Evolutionary conservation across 1,284 basidiomycete species (phyloP), one percentile per base, ranked within the genome.

Genomic region (Ceratobasidium sp.): DNA sequence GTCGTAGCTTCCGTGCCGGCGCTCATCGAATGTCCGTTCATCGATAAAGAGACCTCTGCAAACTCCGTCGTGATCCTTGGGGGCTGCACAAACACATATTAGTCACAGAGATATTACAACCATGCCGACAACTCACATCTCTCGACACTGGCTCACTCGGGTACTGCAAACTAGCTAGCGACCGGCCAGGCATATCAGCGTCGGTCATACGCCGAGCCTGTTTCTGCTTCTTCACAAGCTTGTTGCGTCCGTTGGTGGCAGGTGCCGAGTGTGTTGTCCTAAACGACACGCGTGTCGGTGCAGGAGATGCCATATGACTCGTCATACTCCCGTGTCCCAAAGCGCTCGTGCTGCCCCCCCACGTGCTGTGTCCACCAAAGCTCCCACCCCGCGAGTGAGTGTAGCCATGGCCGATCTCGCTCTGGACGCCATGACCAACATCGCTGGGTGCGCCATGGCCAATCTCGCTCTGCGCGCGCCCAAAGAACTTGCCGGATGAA

Each of bases 51-150:
- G 2, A 23, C 23, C 10, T 55, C 36, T 26, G 32, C 36, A 69
- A 69, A 69, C 52, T 69, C 43, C 23, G 64, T 69, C 26, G 64
- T 69, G 16, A 69, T 69, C 52, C 64, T 69, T 26, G 64, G 64
- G 43, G 64, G 34, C 64, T 69, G 45, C 21, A 34, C 39, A 26
- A 28, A 36, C 8, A 55, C 50, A n/a, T n/a, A n/a, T n/a, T n/a
- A n/a, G n/a, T n/a, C n/a, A n/a, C n/a, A n/a, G n/a, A n/a, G n/a
- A n/a, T n/a, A n/a, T n/a, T n/a, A n/a, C n/a, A n/a, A n/a, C n/a
- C n/a, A n/a, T n/a, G n/a, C n/a, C 23, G 10, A 55, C 16, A 18
- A 57, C 64, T 45, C 39, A 69, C 64, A 3, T 69, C 50, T 69
- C 52, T 39, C n/a, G 64, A 55, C 10, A 50, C 30, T 18, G 23